phyloP scores from a whole-genome alignment of 345 rosid genomes.

The Murraya koenigii region DNA sequence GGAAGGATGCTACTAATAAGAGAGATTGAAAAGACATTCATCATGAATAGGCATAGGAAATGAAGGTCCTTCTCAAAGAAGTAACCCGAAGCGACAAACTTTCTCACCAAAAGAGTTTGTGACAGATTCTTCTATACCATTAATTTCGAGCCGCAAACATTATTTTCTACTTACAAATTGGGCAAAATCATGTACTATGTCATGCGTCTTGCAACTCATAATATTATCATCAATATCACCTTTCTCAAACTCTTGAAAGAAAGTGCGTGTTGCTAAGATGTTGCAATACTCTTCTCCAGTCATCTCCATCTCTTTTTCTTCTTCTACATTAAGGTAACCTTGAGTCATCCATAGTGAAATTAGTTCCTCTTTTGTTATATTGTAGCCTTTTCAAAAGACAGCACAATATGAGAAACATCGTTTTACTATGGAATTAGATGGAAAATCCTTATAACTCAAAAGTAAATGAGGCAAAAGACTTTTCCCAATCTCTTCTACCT shows the following conservation, averaged over 20 bases:
- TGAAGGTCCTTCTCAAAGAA: too few species aligned
- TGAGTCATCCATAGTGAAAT: too few species aligned
- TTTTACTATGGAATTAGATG: too few species aligned
- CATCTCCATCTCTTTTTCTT: too few species aligned
- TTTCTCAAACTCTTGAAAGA: neutral
- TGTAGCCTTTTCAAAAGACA: too few species aligned
- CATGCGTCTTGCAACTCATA: neutral
- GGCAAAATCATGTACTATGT: neutral
- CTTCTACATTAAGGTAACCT: too few species aligned
- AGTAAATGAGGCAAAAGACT: conserved; percentile 7
- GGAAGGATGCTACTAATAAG: too few species aligned
- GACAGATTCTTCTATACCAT: neutral
- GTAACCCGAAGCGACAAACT: neutral
- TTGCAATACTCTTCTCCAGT: neutral
- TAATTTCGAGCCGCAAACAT: neutral
- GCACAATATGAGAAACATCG: too few species aligned
- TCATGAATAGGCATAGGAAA: too few species aligned
- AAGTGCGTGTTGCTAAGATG: neutral
- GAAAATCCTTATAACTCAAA: too few species aligned
- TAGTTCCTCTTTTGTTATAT: too few species aligned
- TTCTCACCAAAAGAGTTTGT: neutral
- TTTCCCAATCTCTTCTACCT: neutral
- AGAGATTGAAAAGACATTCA: too few species aligned
- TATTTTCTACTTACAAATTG: neutral
- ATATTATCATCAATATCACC: neutral